Evolutionary conservation across 225 moss, liverwort and hornwort genomes (phyloP).

Genomic region (Pseudisothecium myosuroides): DNA sequence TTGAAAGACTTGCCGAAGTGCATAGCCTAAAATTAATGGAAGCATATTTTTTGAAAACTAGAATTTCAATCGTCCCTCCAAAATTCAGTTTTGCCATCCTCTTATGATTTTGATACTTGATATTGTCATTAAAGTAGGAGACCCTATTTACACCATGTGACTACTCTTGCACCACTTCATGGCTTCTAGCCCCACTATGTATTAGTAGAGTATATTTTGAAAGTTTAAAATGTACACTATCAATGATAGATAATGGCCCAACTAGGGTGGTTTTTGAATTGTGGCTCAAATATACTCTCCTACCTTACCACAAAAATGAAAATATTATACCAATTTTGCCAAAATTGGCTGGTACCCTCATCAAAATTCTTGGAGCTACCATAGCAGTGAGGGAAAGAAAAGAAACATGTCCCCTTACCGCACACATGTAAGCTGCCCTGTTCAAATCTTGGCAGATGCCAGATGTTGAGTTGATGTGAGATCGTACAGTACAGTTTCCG

Average conservation of each 20-base stretch:
- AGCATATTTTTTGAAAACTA: rapidly evolving
- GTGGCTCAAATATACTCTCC: not conserved
- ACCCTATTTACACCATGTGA: not conserved
- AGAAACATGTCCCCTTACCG: not conserved
- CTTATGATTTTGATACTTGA: not conserved
- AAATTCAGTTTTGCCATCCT: rapidly evolving
- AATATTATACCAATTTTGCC: not conserved
- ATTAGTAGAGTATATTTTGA: not conserved
- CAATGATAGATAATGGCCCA: no score
- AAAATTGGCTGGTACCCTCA: no score
- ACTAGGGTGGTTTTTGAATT: rapidly evolving
- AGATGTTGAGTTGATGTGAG: not conserved
- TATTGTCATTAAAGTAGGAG: not conserved
- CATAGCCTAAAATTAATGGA: not conserved
- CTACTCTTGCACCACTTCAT: not conserved
- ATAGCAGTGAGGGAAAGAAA: not conserved
- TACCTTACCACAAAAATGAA: not conserved
- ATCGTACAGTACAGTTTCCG: not conserved
- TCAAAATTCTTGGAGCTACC: not conserved
- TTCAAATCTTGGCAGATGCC: not conserved
- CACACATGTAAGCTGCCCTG: not conserved
- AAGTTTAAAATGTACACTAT: not conserved
- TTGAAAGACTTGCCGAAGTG: not conserved
- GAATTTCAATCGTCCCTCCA: not conserved
- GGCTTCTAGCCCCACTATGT: rapidly evolving